phyloP scores from a whole-genome alignment of 2,329 filamentous ascomycete genomes.

The Phialophora expanda region DNA sequence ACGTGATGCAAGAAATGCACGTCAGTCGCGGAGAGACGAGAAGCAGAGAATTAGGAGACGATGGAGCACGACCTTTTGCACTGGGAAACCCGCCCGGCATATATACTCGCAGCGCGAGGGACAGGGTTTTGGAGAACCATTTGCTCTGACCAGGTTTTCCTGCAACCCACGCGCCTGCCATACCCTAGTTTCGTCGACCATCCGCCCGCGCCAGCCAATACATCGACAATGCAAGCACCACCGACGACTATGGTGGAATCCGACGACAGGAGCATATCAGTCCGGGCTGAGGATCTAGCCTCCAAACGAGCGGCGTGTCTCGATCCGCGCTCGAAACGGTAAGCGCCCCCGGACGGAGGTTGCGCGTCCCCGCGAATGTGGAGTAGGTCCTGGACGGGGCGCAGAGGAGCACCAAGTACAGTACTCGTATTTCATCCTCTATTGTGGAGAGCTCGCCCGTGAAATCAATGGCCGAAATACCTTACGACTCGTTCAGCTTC shows the following conservation, averaged over 20 bases:
- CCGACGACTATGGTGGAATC: background rate
- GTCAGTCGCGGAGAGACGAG: too few species aligned
- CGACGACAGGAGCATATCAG: background rate
- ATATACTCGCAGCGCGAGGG: background rate
- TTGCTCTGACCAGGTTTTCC: background rate
- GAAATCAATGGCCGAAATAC: too few species aligned
- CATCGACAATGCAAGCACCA: background rate
- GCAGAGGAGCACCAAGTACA: too few species aligned
- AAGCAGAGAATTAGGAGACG: background rate
- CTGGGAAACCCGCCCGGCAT: background rate
- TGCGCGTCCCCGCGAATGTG: background rate
- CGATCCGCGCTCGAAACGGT: background rate
- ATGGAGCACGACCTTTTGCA: background rate
- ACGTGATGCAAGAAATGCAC: background rate
- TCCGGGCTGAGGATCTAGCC: background rate
- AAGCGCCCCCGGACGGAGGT: background rate
- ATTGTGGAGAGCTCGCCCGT: too few species aligned
- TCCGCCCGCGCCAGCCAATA: background rate
- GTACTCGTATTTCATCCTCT: too few species aligned
- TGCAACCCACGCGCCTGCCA: background rate
- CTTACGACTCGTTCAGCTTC: too few species aligned
- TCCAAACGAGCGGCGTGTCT: background rate
- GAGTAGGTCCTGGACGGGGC: background rate
- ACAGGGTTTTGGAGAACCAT: background rate
- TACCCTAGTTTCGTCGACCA: background rate